Base-by-base conservation (phyloP, 352 stramenopile species). In the Peronospora destructor region DNA sequence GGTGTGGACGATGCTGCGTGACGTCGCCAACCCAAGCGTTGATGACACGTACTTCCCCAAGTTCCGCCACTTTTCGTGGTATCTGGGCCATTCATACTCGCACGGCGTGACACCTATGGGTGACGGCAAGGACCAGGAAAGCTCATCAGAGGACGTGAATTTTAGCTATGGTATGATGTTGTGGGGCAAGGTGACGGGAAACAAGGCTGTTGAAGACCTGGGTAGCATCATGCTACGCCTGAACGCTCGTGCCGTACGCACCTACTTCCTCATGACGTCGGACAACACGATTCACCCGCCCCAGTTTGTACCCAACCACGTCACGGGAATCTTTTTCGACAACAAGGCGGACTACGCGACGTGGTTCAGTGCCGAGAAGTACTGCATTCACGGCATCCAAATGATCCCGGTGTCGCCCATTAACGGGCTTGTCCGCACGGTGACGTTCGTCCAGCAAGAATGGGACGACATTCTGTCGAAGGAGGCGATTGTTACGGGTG, bases 121-220 rank as follows among this genome's bases (percentile, higher is more conserved):
- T 0, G 79, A 90, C 53, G 79, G 76, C 28, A 90, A 90, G 56
- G 79, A 90, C 38, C 64, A 86, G 38, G 79, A 90, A 38, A 84
- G 68, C 6, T 82, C 76, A 11, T 87, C 75, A 0, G 80, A 91
- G 35, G 80, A 91, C 40, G 70, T 88, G 37, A 91, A 91, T 56
- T 87, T 91, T 35, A 69, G 56, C 61, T 91, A 88, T 53, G 80
- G 71, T 37, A 87, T 91, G 73, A 83, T 72, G 69, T 32, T 91
- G 16, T 91, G 72, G 71, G 76, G 80, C 12, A 64, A 84, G 33
- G 76, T 76, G 14, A 79, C 64, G 6, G 61, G 60, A 13, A 77
- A 87, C 49, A 57, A 73, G 39, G 65, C 59, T 0, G 65, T 91
- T 1, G 76, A 86, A 54, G 68, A 84, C 30, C 59, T 91, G 3